Base-by-base conservation (phyloP, 176 grass and related monocot species). In the Avena eriantha region DNA sequence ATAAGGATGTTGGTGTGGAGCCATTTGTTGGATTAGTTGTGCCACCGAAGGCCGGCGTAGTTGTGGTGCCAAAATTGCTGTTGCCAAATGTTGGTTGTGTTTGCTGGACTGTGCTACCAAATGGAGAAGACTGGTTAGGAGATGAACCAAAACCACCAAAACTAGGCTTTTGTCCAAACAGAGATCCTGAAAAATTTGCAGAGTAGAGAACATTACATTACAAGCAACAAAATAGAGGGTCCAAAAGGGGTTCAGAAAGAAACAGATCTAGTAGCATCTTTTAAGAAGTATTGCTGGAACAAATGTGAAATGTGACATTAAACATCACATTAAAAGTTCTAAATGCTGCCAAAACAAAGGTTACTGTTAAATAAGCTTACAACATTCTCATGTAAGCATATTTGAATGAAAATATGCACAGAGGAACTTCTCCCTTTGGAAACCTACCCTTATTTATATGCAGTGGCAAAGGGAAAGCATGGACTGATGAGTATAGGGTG, bases 101-200 rank as follows among this genome's bases (percentile, higher is more conserved):
- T 91, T 94, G 93, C 86, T 95, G 91, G 76, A 98, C 92, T 55
- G 88, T 86, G 82, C 70, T 87, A 14, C 96, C 92, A 64, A 95
- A 98, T 39, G 92, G 88, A 87, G 76, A 91, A 59, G 96, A 90
- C 77, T 96, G 96, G 57, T 84, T 86, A 84, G 96, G 85, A 72
- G 93, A 94, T 59, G 96, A 94, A 49, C 92, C 93, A 84, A 98
- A 98, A 24, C 63, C 86, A 10, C 96, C 91, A 59, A 98, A 98
- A 76, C 86, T 86, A 68, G 90, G 92, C 85, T 94, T 98, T 69
- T 98, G 96, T 71, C 96, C 96, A 60, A 98, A 98, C 60, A 94
- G 86, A 88, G 95, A 95, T 79, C 90, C 93, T 95, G 56, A 59
- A 91, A 82, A 71, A 54, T 67, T 31, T 59, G 41, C 16, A 67